Base-by-base conservation (phyloP, 2,329 filamentous ascomycete species). In the Purpureocillium lavendulum region DNA sequence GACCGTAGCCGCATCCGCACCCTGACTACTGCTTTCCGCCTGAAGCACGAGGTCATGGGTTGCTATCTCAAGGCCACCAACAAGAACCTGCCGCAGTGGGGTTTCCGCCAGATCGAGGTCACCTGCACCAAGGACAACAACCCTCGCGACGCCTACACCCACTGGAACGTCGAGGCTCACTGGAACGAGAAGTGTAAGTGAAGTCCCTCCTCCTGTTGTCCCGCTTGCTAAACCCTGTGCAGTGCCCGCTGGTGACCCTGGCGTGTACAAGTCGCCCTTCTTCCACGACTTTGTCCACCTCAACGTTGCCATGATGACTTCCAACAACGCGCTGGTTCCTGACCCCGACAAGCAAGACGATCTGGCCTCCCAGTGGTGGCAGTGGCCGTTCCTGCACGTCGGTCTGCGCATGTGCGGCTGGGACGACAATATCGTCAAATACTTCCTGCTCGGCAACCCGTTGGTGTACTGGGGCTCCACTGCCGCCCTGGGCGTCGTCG, bases 271-370 rank as follows among this genome's bases (percentile, higher is more conserved):
- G 68, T 97, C 90, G 29, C 92, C 94, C 3, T 98, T 98, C 74
- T 73, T 95, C 57, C 89, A 94, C 59, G 92, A 98, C 64, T 98
- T 98, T 56, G 82, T 98, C 47, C 92, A 98, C 62, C 71, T 97
- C 45, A 98, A 98, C 60, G 92, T 98, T 45, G 92, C 92, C 46
- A 98, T 98, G 92, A 96, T 97, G 90, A 98, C 92, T 4, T 97
- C 92, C 30, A 98, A 98, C 75, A 98, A 98, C 58, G 92, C 92
- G 17, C 79, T 98, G 34, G 87, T 98, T 15, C 92, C 92, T 4
- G 92, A 98, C 56, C 90, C 92, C 4, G 92, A 98, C 62, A 98
- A 98, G 76, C 92, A 98, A 63, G 92, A 98, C 56, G 92, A 98
- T 56, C 78, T 98, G 35, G 92, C 92, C 26, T 98, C 92, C 12